Conservation (phyloP, 805 yeast species). For the Saturnispora kantuleensis region DNA sequence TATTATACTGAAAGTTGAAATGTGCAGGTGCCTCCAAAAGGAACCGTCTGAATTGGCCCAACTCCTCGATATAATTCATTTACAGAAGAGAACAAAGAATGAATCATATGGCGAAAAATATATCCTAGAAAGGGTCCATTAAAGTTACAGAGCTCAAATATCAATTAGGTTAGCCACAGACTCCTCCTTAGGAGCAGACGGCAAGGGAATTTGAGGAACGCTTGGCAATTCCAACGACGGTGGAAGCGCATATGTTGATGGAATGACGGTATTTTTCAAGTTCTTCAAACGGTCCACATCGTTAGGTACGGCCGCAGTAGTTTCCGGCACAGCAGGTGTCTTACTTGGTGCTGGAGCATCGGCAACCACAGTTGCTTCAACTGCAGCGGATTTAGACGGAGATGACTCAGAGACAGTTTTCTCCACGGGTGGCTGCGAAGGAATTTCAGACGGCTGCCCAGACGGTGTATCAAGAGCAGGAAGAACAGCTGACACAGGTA, state of each 20-base stretch:
- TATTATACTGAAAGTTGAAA: conserved; percentile 10
- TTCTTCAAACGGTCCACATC: background rate
- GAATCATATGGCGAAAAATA: conserved; percentile 2
- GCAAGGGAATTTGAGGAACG: conserved; percentile 1
- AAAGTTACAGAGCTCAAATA: conserved; percentile 3
- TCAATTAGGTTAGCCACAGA: conserved; percentile 11
- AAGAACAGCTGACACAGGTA: background rate
- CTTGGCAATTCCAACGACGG: conserved; percentile 2
- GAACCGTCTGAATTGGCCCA: conserved; percentile 2
- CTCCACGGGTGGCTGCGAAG: too few species aligned
- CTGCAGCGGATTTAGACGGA: too few species aligned
- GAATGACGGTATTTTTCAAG: conserved; percentile 2
- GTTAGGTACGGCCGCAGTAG: background rate
- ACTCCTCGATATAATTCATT: conserved; percentile 1
- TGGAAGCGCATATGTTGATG: conserved; percentile 6
- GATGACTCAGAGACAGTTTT: too few species aligned
- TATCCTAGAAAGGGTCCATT: background rate
- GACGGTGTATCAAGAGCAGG: background rate
- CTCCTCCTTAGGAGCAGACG: conserved; percentile 8
- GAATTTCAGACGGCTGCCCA: too few species aligned
- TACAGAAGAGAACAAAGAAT: background rate
- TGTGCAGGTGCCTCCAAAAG: conserved; percentile 6
- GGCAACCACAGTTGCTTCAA: too few species aligned
- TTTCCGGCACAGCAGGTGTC: background rate
- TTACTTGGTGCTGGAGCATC: background rate